Conservation (phyloP, 192 early-diverging fungal genomes). For the Podila minutissima region DNA sequence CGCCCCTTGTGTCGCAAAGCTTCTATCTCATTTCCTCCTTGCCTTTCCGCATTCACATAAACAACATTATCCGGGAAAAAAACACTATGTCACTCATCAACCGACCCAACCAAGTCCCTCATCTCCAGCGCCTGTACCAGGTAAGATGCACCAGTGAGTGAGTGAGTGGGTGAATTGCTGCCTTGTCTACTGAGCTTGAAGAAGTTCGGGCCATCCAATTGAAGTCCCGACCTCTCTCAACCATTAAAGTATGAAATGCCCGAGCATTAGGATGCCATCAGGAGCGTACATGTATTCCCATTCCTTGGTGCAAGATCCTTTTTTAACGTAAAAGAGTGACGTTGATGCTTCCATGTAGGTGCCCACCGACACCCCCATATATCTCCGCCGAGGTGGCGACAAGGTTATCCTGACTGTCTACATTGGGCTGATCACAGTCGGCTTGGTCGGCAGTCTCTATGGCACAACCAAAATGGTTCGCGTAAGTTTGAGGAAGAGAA, state of each 20-base stretch:
- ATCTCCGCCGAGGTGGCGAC: background rate
- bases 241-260: too few relatives aligned
- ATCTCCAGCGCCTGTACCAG: slow-evolving; percentile 9
- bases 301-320: too few relatives aligned
- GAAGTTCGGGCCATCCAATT: background rate
- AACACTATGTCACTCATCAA: background rate
- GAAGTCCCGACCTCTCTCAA: too few relatives aligned
- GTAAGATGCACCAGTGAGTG: background rate
- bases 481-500: background rate
- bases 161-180: background rate
- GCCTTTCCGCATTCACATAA: too few relatives aligned
- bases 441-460: background rate
- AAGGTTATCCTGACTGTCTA: background rate
- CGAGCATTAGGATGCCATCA: too few relatives aligned
- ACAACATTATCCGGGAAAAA: background rate
- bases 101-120: slow-evolving; percentile 1
- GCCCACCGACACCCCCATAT: background rate
- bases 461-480: slow-evolving; percentile 6
- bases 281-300: too few relatives aligned
- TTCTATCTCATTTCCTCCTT: too few relatives aligned
- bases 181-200: too few relatives aligned
- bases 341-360: background rate
- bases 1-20: too few relatives aligned
- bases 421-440: background rate
- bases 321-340: background rate